Evolutionary conservation across 2,329 filamentous ascomycete species (phyloP).

Genomic region (Colletotrichum eremochloae): DNA sequence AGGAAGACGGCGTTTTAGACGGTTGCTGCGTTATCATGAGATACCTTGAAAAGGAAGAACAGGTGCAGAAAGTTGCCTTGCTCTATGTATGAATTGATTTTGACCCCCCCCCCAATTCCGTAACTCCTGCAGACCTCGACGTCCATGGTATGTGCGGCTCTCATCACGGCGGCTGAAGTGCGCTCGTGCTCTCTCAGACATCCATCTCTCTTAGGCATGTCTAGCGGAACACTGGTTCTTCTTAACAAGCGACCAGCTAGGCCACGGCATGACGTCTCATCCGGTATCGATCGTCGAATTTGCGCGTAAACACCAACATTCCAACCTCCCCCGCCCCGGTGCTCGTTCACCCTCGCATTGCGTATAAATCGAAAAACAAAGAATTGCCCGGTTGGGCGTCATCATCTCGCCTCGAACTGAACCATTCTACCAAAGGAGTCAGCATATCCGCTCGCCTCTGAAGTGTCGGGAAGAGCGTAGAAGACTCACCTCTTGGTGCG

Average conservation of each 20-base stretch:
- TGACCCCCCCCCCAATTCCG: constrained; percentile 26
- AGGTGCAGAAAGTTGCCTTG: constrained; percentile 38
- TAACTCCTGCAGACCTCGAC: constrained; percentile 35
- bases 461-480: neutral
- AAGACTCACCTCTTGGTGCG: constrained; percentile 88
- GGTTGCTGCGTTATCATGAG: constrained; percentile 43
- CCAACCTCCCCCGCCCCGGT: too few relatives aligned
- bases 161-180: neutral
- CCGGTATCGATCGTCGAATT: neutral
- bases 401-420: constrained; percentile 92
- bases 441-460: constrained; percentile 38
- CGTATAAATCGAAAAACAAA: neutral
- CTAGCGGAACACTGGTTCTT: neutral
- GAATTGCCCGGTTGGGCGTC: neutral
- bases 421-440: constrained; percentile 79
- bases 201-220: neutral
- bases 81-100: constrained; percentile 43
- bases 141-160: neutral
- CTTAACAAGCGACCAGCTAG: neutral
- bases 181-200: constrained; percentile 1
- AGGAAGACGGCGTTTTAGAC: constrained; percentile 38
- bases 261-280: neutral
- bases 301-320: neutral
- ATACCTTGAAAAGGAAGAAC: constrained; percentile 42
- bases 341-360: neutral